Evolutionary conservation across 345 rosid species (phyloP).

Genomic region (Angophora floribunda): DNA sequence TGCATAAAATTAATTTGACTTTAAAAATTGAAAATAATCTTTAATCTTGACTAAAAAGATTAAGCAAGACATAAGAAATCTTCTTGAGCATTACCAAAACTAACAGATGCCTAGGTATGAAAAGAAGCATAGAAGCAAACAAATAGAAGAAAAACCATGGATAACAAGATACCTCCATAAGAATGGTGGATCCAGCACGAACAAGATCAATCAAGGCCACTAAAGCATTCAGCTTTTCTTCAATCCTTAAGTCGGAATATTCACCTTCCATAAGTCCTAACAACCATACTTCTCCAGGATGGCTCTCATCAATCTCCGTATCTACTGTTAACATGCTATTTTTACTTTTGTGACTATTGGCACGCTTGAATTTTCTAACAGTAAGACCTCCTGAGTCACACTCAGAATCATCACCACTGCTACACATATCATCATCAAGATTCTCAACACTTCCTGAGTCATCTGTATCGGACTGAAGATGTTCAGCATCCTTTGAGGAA

Average conservation of each 20-base stretch:
- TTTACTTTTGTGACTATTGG: constrained; percentile 22
- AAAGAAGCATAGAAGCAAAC: background rate
- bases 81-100: background rate
- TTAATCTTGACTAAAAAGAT: background rate
- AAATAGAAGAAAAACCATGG: background rate
- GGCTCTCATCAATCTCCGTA: constrained; percentile 94
- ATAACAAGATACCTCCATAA: constrained; percentile 52
- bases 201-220: constrained; percentile 80
- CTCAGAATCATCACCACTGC: constrained; percentile 53
- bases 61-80: background rate
- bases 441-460: constrained; percentile 86
- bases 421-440: constrained; percentile 32
- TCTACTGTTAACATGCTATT: constrained; percentile 22
- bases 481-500: constrained; percentile 32
- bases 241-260: constrained; percentile 80
- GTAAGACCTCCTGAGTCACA: constrained; percentile 30
- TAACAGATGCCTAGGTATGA: background rate
- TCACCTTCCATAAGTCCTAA: constrained; percentile 93
- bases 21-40: background rate
- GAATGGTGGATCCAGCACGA: constrained; percentile 64
- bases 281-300: constrained; percentile 87
- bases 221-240: constrained; percentile 75
- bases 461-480: constrained; percentile 57
- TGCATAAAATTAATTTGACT: background rate
- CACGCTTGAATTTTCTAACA: constrained; percentile 20